Evolutionary conservation across 2,329 filamentous ascomycete species (phyloP), one percentile per base, ranked within the genome.

Genomic region (Aspergillus novofumigatus): DNA sequence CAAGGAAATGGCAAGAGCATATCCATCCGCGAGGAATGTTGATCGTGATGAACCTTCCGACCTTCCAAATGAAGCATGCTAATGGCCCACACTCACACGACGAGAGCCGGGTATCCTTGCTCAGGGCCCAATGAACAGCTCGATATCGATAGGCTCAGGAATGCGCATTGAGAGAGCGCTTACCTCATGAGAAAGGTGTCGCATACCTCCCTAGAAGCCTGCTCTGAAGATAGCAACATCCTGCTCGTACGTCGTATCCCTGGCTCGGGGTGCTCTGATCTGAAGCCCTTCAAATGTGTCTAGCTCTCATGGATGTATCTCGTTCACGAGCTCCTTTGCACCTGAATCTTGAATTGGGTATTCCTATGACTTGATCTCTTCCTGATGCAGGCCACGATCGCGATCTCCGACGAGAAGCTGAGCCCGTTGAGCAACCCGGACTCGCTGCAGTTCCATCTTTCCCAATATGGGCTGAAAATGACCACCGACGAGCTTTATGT

Each of bases 401-500:
- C 53, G 48, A 51, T 48, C 53, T n/a, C 56, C 11, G 56, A 57
- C n/a, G 45, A 52, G 14, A 26, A 42, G 32, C 59, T 59, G 56
- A 58, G 55, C 51, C 59, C 54, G 28, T 35, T 52, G 50, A 62
- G 60, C 51, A 52, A 60, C 45, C 63, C 61, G 48, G 60, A 57
- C 32, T 48, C 53, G 47, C 57, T 64, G n/a, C 57, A 59, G 29
- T 49, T 57, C 9, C 58, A 66, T 48, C 56, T 72, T 35, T 59
- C 57, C 49, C 57, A 67, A 21, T 62, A 67, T 49, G 56, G 59
- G 26, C 67, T 73, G 32, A 67, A 69, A 54, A 32, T 71, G 17
- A 68, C 70, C 28, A 53, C 66, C 0, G 69, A 72, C 58, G 68
- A 67, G 1, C 59, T 61, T 50, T 68, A 66, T 53, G 65, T 73